Evolutionary conservation across 2,329 filamentous ascomycete species (phyloP).

Genomic region (Colletotrichum liriopes): DNA sequence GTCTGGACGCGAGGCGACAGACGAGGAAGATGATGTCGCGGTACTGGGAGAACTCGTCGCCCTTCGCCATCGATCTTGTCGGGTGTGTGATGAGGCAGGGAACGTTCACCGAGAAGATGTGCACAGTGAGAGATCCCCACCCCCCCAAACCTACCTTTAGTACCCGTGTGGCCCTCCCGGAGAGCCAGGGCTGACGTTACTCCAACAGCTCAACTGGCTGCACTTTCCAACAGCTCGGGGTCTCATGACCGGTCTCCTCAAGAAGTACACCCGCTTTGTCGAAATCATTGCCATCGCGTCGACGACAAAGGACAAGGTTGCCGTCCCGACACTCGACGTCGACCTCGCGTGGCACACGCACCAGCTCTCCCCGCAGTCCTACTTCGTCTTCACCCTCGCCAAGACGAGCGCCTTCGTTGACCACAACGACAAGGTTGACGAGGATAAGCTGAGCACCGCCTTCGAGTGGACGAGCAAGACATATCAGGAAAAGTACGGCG

Average conservation of each 20-base stretch:
- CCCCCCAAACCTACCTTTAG: neutral
- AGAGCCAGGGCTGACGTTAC: neutral
- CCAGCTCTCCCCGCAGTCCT: constrained; percentile 74
- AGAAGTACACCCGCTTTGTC: constrained; percentile 75
- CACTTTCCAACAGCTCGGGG: constrained; percentile 73
- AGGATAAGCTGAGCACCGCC: constrained; percentile 71
- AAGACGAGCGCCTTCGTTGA: constrained; percentile 73
- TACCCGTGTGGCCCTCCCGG: neutral
- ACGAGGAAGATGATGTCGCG: constrained; percentile 59
- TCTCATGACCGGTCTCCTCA: constrained; percentile 73
- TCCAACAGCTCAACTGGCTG: constrained; percentile 75
- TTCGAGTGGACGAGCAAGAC: constrained; percentile 80
- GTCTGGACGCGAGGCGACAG: constrained; percentile 48
- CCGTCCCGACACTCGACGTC: constrained; percentile 78
- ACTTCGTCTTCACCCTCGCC: constrained; percentile 69
- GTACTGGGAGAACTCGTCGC: constrained; percentile 59
- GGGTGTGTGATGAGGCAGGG: constrained; percentile 60
- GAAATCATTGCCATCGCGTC: constrained; percentile 66
- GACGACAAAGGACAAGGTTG: constrained; percentile 52
- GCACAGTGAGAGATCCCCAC: constrained; percentile 20
- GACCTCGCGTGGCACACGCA: constrained; percentile 84
- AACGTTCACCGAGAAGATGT: constrained; percentile 55
- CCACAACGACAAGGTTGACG: constrained; percentile 88
- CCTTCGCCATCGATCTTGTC: constrained; percentile 57
- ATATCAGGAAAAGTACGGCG: constrained; percentile 74